Percentiles rank a stretch among this genome's conserved stretches.
Evolutionary conservation across 2,329 filamentous ascomycete species (phyloP).

Genomic region (Xylaria sp.): DNA sequence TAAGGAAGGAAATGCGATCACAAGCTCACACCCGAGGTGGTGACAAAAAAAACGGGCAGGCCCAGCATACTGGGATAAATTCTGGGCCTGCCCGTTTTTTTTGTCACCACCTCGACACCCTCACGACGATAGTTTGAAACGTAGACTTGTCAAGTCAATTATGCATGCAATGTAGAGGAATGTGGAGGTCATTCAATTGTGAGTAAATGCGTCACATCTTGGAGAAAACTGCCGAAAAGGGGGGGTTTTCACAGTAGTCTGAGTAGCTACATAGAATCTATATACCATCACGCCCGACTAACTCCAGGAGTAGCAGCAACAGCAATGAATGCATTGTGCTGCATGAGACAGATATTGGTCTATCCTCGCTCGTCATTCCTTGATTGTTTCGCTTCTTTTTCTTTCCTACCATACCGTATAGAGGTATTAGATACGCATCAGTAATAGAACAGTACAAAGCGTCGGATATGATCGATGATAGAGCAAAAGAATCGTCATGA

Average conservation of each 20-base stretch:
- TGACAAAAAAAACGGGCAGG: too few species aligned
- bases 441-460: slow-evolving; percentile 4
- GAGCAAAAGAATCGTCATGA: not conserved
- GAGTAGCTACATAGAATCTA: not conserved
- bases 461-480: slow-evolving; percentile 14
- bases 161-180: not conserved
- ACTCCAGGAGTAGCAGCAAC: not conserved
- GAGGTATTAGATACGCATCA: slow-evolving; percentile 17
- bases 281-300: slow-evolving; percentile 1
- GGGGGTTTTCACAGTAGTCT: not conserved
- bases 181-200: not conserved
- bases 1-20: too few species aligned
- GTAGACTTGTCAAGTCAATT: not conserved
- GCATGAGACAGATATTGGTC: not conserved
- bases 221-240: not conserved
- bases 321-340: not conserved
- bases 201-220: not conserved
- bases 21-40: too few species aligned
- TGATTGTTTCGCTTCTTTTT: not conserved
- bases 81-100: too few species aligned
- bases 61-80: too few species aligned
- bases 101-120: too few species aligned
- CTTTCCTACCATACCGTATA: slow-evolving; percentile 20
- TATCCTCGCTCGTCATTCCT: not conserved
- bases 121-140: not conserved